phyloP scores from a whole-genome alignment of 1,284 basidiomycete species.

The Inonotus obliquus region DNA sequence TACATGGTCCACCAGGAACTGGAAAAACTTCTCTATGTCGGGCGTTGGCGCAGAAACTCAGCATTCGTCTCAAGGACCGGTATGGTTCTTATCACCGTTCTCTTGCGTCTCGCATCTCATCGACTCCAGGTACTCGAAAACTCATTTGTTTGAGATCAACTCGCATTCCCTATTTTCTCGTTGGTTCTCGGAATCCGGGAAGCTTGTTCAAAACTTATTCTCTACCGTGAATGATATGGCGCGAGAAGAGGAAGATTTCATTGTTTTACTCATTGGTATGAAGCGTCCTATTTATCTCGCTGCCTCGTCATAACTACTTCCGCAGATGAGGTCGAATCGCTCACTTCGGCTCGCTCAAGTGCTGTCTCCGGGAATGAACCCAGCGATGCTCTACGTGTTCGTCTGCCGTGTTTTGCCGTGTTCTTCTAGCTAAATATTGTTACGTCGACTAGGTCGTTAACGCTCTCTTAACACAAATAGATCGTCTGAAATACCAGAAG shows the following conservation, averaged over 20 bases:
- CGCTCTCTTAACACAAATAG: constrained; percentile 93
- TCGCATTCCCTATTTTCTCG: constrained; percentile 94
- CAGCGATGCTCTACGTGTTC: constrained; percentile 87
- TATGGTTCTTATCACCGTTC: constrained; percentile 29
- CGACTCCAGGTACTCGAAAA: constrained; percentile 67
- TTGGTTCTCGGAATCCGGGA: constrained; percentile 99
- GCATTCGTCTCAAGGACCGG: constrained; percentile 84
- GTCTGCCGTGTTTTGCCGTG: constrained; percentile 23
- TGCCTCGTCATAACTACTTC: not conserved
- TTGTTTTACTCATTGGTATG: constrained; percentile 90
- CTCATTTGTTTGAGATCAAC: constrained; percentile 94
- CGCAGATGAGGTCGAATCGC: constrained; percentile 91
- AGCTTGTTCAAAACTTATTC: constrained; percentile 94
- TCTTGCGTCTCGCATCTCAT: too few relatives aligned
- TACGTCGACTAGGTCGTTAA: constrained; percentile 78
- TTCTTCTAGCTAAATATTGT: not conserved
- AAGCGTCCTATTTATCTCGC: not conserved
- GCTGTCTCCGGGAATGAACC: constrained; percentile 94
- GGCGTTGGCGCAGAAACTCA: constrained; percentile 92
- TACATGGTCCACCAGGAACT: constrained; percentile 97
- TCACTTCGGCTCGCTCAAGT: constrained; percentile 92
- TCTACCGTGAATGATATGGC: constrained; percentile 83
- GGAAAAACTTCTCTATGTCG: constrained; percentile 96
- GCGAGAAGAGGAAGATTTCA: constrained; percentile 87
- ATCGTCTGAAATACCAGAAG: constrained; percentile 89